phyloP scores from a whole-genome alignment of 306 rosid genomes.

The Betula pendula region DNA sequence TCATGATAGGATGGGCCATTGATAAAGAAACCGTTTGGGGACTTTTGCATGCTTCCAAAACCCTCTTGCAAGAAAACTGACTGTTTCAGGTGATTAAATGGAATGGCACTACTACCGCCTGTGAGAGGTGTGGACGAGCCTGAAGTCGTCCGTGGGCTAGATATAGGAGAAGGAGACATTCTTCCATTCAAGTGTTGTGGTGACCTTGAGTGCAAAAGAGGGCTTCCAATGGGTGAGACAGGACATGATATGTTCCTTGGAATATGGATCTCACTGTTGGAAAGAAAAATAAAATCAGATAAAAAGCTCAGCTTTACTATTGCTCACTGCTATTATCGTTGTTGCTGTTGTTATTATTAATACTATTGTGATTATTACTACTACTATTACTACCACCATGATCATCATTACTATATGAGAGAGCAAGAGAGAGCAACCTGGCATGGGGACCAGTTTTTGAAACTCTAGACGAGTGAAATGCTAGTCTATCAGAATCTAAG shows the following conservation, averaged over 20 bases:
- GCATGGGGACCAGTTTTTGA: constrained; percentile 62
- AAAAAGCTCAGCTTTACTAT: background rate
- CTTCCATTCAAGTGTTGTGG: constrained; percentile 86
- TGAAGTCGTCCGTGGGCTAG: constrained; percentile 90
- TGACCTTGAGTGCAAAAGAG: constrained; percentile 87
- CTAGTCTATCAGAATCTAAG: constrained; percentile 82
- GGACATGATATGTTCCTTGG: constrained; percentile 93
- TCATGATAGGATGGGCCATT: constrained; percentile 61
- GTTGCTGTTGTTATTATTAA: background rate
- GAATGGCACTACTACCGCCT: constrained; percentile 74
- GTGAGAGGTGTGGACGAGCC: constrained; percentile 94
- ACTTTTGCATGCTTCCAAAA: constrained; percentile 64
- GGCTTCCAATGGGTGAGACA: constrained; percentile 98
- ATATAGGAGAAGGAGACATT: constrained; percentile 96
- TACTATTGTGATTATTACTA: background rate
- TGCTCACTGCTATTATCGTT: too few relatives aligned
- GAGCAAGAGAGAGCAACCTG: constrained; percentile 45
- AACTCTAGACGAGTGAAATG: constrained; percentile 88
- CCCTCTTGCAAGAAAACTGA: constrained; percentile 72
- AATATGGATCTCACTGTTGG: constrained; percentile 77
- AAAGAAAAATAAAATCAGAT: constrained; percentile 39
- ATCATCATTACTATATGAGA: background rate
- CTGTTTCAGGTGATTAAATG: constrained; percentile 65
- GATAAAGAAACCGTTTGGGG: constrained; percentile 51
- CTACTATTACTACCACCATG: background rate